phyloP scores from a whole-genome alignment of 192 early-diverging fungal genomes.

The Umbelopsis sp. region DNA sequence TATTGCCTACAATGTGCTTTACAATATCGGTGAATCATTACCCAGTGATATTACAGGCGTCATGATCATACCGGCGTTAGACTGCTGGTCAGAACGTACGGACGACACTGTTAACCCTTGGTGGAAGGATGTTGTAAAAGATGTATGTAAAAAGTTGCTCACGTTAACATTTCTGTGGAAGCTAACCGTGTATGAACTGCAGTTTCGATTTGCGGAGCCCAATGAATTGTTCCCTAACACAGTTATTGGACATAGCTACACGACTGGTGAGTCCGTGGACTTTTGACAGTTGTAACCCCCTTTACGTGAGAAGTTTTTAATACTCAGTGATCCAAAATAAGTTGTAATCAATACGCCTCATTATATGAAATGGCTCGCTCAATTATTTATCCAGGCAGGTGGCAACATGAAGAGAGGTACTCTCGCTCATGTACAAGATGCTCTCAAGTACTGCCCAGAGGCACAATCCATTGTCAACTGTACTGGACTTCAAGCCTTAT shows the following conservation, averaged over 20 bases:
- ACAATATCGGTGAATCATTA: background rate
- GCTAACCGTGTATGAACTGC: background rate
- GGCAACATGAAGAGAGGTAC: slow-evolving; percentile 44
- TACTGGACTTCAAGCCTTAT: slow-evolving; percentile 69
- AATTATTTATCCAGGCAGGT: slow-evolving; percentile 50
- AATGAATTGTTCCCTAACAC: slow-evolving; percentile 53
- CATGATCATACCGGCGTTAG: slow-evolving; percentile 50
- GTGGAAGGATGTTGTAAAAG: slow-evolving; percentile 54
- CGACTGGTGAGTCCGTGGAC: slow-evolving; percentile 46
- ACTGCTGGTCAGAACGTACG: slow-evolving; percentile 59
- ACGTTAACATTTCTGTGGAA: background rate
- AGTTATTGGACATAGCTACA: slow-evolving; percentile 64
- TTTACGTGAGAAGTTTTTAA: slow-evolving; percentile 1
- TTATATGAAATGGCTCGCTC: slow-evolving; percentile 63
- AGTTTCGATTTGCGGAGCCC: slow-evolving; percentile 44
- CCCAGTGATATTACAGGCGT: slow-evolving; percentile 43
- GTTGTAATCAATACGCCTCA: slow-evolving; percentile 67
- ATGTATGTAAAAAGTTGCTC: slow-evolving; percentile 34
- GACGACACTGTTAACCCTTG: slow-evolving; percentile 61
- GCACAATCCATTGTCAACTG: slow-evolving; percentile 76
- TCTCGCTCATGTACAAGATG: slow-evolving; percentile 51
- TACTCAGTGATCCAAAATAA: slow-evolving; percentile 18
- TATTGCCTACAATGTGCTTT: background rate
- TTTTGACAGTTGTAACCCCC: background rate
- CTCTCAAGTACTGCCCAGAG: slow-evolving; percentile 36